Base-by-base conservation (phyloP, 148 eudicot species). In the Dianthus caryophyllus region DNA sequence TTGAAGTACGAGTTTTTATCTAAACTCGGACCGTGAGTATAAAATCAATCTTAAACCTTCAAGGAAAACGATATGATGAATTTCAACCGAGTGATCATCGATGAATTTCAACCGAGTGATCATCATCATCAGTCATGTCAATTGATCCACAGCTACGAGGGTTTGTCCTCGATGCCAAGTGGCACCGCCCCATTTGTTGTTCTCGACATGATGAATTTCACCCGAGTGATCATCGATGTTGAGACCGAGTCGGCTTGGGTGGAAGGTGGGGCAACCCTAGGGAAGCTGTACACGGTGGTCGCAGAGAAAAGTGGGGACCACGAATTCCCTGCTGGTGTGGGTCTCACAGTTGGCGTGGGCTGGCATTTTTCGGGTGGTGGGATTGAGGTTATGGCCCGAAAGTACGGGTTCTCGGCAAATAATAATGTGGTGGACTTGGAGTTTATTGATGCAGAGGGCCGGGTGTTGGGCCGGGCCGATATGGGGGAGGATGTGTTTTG, bases 261-360 rank as follows among this genome's bases (percentile, higher is more conserved):
- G 11, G 77, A 78, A 63, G 90, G 93, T 2, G 96, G 96, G 0
- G 90, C 90, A 0, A 87, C 96, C 0, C 67, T 90, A 0, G 96
- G 80, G 46, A 76, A 82, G 64, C 41, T 82, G 16, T 73, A 72
- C 46, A n/a, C 67, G 48, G 69, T 70, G 11, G 64, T 82, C 36
- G 77, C 80, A 4, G 70, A 67, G 49, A 57, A 65, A 12, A 73
- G 80, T 73, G 24, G 51, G 2, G 13, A 41, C 12, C 53, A 24
- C 49, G 82, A 73, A 46, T 82, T 82, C 31, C 82, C 85, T 1
- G 82, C 76, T 13, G 79, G 80, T 11, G 39, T 70, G 15, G 55
- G 77, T 2, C 77, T 79, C 26, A 72, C 73, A 0, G 79, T 81
- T 22, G 85, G 85, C 27, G 71, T 78, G 8, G 26, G 85, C 24